Evolutionary conservation across 2,329 filamentous ascomycete genomes (phyloP).

Genomic region (Myriosclerotinia scirpicola): DNA sequence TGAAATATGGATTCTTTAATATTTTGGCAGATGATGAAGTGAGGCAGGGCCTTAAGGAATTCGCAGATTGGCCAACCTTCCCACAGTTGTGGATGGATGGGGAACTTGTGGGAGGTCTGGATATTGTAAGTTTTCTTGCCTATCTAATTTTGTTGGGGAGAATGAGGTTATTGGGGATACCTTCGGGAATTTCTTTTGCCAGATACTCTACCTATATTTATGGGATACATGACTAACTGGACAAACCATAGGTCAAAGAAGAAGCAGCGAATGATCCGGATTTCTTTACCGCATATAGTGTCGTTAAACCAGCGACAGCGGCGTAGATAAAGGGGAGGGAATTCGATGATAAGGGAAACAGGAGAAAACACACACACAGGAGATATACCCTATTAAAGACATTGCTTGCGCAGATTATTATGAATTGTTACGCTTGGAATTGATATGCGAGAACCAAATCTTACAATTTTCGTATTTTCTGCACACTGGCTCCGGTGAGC

Average conservation of each 20-base stretch:
- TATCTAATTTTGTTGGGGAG: no score
- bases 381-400: constrained; percentile 22
- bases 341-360: not conserved
- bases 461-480: not conserved
- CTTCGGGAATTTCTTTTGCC: no score
- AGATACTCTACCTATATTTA: not conserved
- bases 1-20: constrained; percentile 99
- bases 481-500: no score
- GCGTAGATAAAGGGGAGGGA: constrained; percentile 2
- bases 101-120: constrained; percentile 87
- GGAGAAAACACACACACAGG: not conserved
- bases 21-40: constrained; percentile 98
- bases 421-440: not conserved
- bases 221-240: constrained; percentile 19
- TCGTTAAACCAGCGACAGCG: constrained; percentile 23
- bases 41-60: constrained; percentile 92
- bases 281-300: constrained; percentile 74
- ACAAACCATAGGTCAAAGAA: constrained; percentile 73
- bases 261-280: constrained; percentile 81
- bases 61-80: constrained; percentile 97
- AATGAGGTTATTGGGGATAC: no score
- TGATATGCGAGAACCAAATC: not conserved
- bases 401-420: constrained; percentile 3
- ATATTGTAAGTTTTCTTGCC: constrained; percentile 72
- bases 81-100: constrained; percentile 92